Base-by-base conservation (phyloP, 306 rosid species). In the Sesbania bispinosa region DNA sequence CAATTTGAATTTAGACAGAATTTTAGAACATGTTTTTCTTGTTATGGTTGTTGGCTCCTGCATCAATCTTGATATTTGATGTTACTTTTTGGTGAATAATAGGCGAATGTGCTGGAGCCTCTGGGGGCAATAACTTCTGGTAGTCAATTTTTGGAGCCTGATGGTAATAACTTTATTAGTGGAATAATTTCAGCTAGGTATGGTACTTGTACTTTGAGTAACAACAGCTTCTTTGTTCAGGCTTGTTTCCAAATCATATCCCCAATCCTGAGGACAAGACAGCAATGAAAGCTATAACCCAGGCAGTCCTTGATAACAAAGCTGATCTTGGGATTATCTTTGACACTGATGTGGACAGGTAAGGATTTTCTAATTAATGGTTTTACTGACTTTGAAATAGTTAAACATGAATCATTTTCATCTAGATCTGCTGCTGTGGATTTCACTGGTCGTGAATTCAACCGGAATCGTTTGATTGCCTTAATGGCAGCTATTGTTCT, bases 391-490 rank as follows among this genome's bases (percentile, higher is more conserved):
- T 55, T 70, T 14, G 36, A 65, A 20, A 38, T 55, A 72, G 42
- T 54, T 35, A 2, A 69, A 18, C 11, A 59, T 67, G 30, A 10
- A 38, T 24, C 54, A 30, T 64, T 69, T 81, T 67, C 48, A 6
- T 83, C 71, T 77, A 94, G 98, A 82, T 94, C 98, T 80, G 98
- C 98, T 80, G 98, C 97, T 72, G 97, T 94, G 85, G 98, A 94
- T 78, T 90, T 81, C 38, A 78, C 86, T 55, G 97, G 97, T 36
- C 86, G 61, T 7, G 98, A 94, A 78, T 90, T 94, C 73, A 94
- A 94, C 77, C 79, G 97, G 67, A 94, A 94, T 80, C 97, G 92
- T 26, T 76, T 89, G 70, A 94, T 94, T 78, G 98, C 98, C 82
- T 85, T 94, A 68, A 89, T 94, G 94, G 86, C 98, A 50, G 92